Conservation (phyloP, 2,329 filamentous ascomycete species). For the Sarocladium strictum region DNA sequence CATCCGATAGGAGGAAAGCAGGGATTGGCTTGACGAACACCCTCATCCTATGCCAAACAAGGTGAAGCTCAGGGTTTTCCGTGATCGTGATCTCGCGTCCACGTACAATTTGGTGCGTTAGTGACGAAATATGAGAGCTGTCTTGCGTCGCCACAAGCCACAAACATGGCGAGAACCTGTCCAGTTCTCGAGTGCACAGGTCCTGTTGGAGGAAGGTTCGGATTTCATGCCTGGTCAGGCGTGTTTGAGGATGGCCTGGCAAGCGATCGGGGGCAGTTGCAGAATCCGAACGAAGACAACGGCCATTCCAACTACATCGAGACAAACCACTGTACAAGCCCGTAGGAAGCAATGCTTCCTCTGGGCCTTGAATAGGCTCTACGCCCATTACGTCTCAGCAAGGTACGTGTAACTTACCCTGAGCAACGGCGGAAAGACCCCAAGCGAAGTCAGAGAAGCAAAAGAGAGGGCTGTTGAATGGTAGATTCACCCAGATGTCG, state of each 20-base stretch:
- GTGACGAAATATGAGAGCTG: constrained; percentile 22
- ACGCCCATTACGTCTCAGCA: no score
- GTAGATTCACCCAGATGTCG: no score
- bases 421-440: no score
- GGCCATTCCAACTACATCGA: no score
- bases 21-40: constrained; percentile 39
- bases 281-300: no score
- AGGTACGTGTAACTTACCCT: no score
- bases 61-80: constrained; percentile 33
- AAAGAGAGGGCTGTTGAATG: no score
- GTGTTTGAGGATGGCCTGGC: background rate
- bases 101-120: constrained; percentile 32
- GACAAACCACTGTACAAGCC: no score
- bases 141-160: constrained; percentile 18
- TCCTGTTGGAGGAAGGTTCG: background rate
- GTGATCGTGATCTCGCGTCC: constrained; percentile 31
- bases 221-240: background rate
- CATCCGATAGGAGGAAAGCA: constrained; percentile 25
- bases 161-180: constrained; percentile 10
- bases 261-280: background rate
- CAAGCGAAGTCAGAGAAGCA: no score
- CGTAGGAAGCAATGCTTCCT: no score
- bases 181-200: background rate
- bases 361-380: no score
- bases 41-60: constrained; percentile 32